phyloP scores from a whole-genome alignment of 2,329 filamentous ascomycete species.

The Fulvia fulva region DNA sequence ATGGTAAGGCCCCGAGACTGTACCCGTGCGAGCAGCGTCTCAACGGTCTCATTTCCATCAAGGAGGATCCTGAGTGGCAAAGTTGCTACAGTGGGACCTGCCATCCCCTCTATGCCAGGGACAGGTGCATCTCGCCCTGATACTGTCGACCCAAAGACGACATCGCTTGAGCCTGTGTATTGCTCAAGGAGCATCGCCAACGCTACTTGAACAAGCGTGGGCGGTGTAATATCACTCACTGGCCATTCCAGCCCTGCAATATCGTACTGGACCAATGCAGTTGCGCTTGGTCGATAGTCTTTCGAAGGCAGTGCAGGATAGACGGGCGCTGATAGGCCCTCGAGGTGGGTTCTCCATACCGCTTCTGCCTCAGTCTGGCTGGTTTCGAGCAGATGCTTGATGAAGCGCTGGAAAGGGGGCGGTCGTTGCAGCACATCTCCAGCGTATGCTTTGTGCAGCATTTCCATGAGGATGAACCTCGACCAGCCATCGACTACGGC shows the following conservation, averaged over 20 bases:
- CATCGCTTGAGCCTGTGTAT: conserved; percentile 6
- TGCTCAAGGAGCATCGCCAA: conserved; percentile 11
- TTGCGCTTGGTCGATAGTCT: conserved; percentile 11
- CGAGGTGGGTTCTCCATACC: conserved; percentile 34
- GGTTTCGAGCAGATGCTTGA: not conserved
- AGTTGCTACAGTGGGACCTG: conserved; percentile 15
- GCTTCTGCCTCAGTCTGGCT: not conserved
- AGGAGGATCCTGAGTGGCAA: conserved; percentile 7
- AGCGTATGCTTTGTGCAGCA: too few relatives aligned
- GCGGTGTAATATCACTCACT: conserved; percentile 1
- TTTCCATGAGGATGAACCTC: too few relatives aligned
- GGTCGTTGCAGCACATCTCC: too few relatives aligned
- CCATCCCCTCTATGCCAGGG: conserved; percentile 3
- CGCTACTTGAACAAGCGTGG: conserved; percentile 5
- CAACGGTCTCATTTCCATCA: not conserved
- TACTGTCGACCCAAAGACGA: conserved; percentile 7
- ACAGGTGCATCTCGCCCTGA: conserved; percentile 10
- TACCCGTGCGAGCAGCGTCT: conserved; percentile 2
- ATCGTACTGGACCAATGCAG: not conserved
- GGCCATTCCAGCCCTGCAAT: not conserved
- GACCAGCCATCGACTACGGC: too few relatives aligned
- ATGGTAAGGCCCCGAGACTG: conserved; percentile 12
- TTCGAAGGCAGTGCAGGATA: conserved; percentile 32
- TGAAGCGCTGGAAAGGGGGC: not conserved
- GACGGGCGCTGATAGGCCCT: conserved; percentile 30